Evolutionary conservation across 1,139 yeast genomes (phyloP).

Genomic region (Kodamaea plutei): DNA sequence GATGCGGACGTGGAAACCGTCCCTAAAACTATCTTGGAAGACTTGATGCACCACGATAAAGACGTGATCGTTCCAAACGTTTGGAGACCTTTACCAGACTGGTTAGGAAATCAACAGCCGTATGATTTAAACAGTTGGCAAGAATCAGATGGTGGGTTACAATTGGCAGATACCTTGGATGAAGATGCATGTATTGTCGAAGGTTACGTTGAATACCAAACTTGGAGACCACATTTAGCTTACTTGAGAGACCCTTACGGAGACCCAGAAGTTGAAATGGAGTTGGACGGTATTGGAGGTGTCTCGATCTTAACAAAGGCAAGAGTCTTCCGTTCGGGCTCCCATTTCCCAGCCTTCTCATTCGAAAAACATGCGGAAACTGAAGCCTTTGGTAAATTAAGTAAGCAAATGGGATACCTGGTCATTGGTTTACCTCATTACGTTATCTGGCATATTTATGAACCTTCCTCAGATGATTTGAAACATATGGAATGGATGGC

Average conservation of each 20-base stretch:
- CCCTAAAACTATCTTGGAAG: conserved; percentile 49
- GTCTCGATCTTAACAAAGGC: conserved; percentile 82
- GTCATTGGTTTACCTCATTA: conserved; percentile 87
- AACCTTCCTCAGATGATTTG: conserved; percentile 80
- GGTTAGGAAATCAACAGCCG: conserved; percentile 87
- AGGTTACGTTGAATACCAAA: conserved; percentile 88
- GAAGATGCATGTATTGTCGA: conserved; percentile 91
- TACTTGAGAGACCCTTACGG: conserved; percentile 84
- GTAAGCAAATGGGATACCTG: conserved; percentile 74
- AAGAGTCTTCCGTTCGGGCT: conserved; percentile 71
- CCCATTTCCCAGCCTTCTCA: conserved; percentile 87
- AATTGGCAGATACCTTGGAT: conserved; percentile 68
- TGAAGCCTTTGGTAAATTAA: conserved; percentile 86
- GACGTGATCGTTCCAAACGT: conserved; percentile 74
- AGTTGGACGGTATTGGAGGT: conserved; percentile 88
- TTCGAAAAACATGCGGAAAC: conserved; percentile 92
- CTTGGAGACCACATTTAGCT: conserved; percentile 91
- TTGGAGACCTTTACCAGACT: conserved; percentile 89
- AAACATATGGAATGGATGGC: conserved; percentile 98
- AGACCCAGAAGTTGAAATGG: conserved; percentile 83
- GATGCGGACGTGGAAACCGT: conserved; percentile 54
- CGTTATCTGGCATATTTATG: conserved; percentile 90
- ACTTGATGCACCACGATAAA: conserved; percentile 51
- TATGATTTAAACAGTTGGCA: conserved; percentile 91
- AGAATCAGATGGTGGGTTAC: conserved; percentile 79